Evolutionary conservation across 192 early-diverging fungal species (phyloP), one percentile per base, ranked within the genome.

Genomic region (Thamnidium elegans): DNA sequence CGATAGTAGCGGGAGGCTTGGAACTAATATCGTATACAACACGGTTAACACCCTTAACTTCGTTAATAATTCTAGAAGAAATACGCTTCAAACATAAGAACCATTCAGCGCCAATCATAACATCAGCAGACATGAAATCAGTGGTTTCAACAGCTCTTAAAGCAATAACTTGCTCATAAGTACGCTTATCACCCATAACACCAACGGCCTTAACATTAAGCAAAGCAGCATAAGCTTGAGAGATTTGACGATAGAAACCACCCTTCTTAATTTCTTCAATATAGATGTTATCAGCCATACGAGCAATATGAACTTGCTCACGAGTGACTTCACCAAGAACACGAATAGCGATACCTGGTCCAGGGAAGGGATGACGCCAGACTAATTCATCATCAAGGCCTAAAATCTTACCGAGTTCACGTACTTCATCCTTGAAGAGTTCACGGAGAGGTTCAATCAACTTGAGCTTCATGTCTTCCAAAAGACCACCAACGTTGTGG

Each of bases 321-420:
- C 80, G 88, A 44, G 94, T 94, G 34, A 99, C 97, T 78, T 99
- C 97, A 50, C 97, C 97, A 8, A 99, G 75, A 26, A 97, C 87
- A 70, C 97, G 92, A 72, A 99, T 99, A 45, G 97, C 97, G 75
- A 99, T 95, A 67, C 97, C 97, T 36, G 97, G 97, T 30, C 97
- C 97, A 50, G 97, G 97, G 91, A 99, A 99, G 26, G 97, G 97
- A 74, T 99, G 97, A 62, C 97, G 91, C 95, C 95, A 99, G 72
- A 99, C 82, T 54, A 99, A 80, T 55, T 99, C 95, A 60, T 94
- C 91, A 78, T 92, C 92, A 68, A 99, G 86, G 19, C 86, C 87
- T 58, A 99, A 85, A 46, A 97, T 75, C 54, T 83, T 77, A 66
- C 95, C 97, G n/a, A 99, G 84, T n/a, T 87, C 90, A 63, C 97